Evolutionary conservation across 306 rosid species (phyloP), one percentile per base, ranked within the genome.

Genomic region (Rubus parviflorus): DNA sequence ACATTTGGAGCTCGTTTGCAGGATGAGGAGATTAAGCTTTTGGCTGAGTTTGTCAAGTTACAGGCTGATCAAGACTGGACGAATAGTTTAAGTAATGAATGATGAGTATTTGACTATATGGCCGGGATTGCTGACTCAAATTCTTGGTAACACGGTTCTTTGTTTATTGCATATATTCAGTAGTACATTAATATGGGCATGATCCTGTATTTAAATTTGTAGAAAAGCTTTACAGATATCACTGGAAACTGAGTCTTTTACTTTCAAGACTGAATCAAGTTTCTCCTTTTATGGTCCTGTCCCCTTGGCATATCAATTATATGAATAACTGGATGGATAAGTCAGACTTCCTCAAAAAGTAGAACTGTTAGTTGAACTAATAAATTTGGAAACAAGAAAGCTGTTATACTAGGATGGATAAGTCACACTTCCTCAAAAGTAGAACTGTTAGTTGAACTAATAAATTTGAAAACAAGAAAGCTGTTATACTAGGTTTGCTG

Each of bases 1-100:
- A 94, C 98, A 67, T 94, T 94, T 84, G 97, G 97, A 77, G 89
- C 93, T 51, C 98, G 97, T 75, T 86, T 94, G 90, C 91, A 83
- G 80, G 97, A 92, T 60, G 92, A 90, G 74, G 97, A 92, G 40
- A 92, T 94, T 74, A 89, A 84, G 90, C 77, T 92, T 71, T 83
- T 94, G 83, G 97, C 97, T 2, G 86, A 90, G 84, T 92, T 87
- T 89, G 97, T 94, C 70, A 92, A 87, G 89, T 69, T 86, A 74
- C 97, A 94, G 84, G 93, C 98, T 81, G 93, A 94, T 83, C 88
- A 87, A 85, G 94, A 92, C 12, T 94, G 98, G 97, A 88, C 90
- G 70, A 90, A 76, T 51, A 79, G 79, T 77, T 76, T 80, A 25
- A 76, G 12, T 3, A 22, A 57, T 37, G 80, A 89, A 76, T 76